phyloP scores from a whole-genome alignment of 2,329 filamentous ascomycete genomes.

The Amylocarpus encephaloides region DNA sequence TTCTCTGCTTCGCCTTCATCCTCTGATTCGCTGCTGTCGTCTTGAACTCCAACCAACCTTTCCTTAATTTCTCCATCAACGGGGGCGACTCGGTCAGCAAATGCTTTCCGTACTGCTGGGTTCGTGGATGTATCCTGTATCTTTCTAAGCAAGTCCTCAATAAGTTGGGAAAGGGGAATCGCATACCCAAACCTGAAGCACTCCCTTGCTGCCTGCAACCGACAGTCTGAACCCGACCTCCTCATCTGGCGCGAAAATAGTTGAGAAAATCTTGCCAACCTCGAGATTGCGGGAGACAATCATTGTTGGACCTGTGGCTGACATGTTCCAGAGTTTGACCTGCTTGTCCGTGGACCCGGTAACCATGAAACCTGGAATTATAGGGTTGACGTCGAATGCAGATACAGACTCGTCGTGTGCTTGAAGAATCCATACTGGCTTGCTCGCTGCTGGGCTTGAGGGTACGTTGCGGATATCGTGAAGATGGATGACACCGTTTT shows the following conservation, averaged over 20 bases:
- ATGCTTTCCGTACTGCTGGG: slow-evolving; percentile 73
- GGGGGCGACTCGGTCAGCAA: slow-evolving; percentile 63
- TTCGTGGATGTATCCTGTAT: slow-evolving; percentile 62
- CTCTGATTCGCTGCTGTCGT: slow-evolving; percentile 56
- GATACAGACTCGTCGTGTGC: slow-evolving; percentile 91
- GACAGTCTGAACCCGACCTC: slow-evolving; percentile 89
- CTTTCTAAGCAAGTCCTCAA: slow-evolving; percentile 8
- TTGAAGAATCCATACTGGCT: slow-evolving; percentile 89
- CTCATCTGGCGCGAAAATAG: slow-evolving; percentile 80
- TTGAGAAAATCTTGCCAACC: slow-evolving; percentile 90
- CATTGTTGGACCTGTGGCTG: slow-evolving; percentile 74
- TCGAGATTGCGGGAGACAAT: slow-evolving; percentile 88
- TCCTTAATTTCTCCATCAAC: slow-evolving; percentile 62
- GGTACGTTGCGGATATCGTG: slow-evolving; percentile 79
- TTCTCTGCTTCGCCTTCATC: slow-evolving; percentile 51
- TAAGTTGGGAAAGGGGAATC: not conserved
- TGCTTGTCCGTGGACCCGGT: slow-evolving; percentile 92
- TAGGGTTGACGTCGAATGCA: slow-evolving; percentile 84
- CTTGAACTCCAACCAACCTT: slow-evolving; percentile 66
- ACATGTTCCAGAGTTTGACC: slow-evolving; percentile 95
- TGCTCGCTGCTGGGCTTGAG: slow-evolving; percentile 64
- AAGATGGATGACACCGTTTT: slow-evolving; percentile 85
- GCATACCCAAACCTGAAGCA: slow-evolving; percentile 84
- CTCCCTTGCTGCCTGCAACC: slow-evolving; percentile 90
- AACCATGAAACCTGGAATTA: slow-evolving; percentile 86